Evolutionary conservation across 2,329 filamentous ascomycete genomes (phyloP), one percentile per base, ranked within the genome.

Genomic region (Juglanconis oblonga): DNA sequence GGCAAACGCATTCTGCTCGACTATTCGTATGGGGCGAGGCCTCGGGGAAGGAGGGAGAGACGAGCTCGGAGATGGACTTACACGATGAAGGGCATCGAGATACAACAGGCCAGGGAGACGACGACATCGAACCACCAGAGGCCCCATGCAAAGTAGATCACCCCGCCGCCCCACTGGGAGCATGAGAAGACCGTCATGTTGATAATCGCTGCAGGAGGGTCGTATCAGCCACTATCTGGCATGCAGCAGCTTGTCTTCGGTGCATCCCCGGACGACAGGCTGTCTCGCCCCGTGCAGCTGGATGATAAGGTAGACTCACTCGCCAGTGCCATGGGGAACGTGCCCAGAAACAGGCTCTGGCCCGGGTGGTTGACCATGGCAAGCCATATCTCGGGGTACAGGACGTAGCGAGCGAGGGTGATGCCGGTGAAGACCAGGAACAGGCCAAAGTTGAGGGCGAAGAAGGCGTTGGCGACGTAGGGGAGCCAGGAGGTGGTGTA

Each of bases 321-420:
- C 1, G 83, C 80, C 35, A 88, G 77, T 0, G 81, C 85, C 80
- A 88, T 87, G 0, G 86, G 85, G 32, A 87, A 78, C 0, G 84
- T 85, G 0, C 81, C 87, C 13, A 88, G 70, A 66, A 89, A 88
- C 44, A 89, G 77, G 2, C 81, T 84, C 67, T 89, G 83, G 0
- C 79, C 78, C 0, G 85, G 85, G 66, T 89, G 83, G 1, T 73
- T 74, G 62, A 89, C 80, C 81, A 89, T 87, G 2, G 79, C 80
- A 0, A 50, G 66, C 79, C 85, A 89, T 54, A 88, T 81, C 61
- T 81, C 78, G 0, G 84, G 86, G 67, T 87, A 89, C 2, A 86
- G 67, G 0, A 75, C 74, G 65, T 89, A 90, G 33, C 87, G 79
- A 5, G 85, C 62, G 1, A 83, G 55, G 0, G 81, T 83, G 40